Percentiles rank a stretch among this genome's conserved stretches.
Conservation (phyloP, 2,329 filamentous ascomycete genomes). For the Fusarium pseudograminearum region DNA sequence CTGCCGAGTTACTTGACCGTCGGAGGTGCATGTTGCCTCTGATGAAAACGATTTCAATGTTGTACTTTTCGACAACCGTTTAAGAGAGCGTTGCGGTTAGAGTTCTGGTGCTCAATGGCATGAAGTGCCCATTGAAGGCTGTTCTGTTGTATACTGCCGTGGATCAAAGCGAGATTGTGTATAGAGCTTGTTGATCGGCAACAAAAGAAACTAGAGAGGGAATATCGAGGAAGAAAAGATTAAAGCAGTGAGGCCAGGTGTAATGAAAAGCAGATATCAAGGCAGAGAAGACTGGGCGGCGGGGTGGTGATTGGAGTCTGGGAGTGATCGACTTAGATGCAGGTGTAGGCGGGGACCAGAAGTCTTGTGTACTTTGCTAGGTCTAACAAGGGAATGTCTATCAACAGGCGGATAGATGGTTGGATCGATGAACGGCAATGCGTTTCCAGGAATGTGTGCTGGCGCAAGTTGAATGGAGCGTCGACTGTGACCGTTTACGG, state of each 20-base stretch:
- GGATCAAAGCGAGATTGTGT: constrained; percentile 2
- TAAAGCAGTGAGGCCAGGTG: constrained; percentile 26
- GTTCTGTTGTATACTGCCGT: constrained; percentile 12
- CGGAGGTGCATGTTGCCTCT: constrained; percentile 44
- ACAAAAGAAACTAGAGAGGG: constrained; percentile 13
- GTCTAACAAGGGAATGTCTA: constrained; percentile 22
- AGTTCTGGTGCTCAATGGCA: constrained; percentile 34
- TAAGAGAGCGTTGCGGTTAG: constrained; percentile 11
- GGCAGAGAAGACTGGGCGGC: constrained; percentile 33
- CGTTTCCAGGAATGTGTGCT: constrained; percentile 33
- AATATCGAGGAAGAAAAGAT: constrained; percentile 22
- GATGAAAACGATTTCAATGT: constrained; percentile 8
- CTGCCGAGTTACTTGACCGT: constrained; percentile 45
- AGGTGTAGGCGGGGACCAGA: constrained; percentile 33
- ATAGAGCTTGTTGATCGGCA: constrained; percentile 13
- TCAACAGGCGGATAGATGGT: constrained; percentile 19
- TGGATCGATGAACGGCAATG: constrained; percentile 32
- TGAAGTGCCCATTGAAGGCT: constrained; percentile 36
- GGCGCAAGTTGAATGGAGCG: constrained; percentile 34
- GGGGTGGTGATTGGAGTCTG: constrained; percentile 26
- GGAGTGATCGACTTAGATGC: constrained; percentile 39
- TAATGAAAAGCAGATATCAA: constrained; percentile 28
- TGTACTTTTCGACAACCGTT: background rate
- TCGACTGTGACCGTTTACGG: constrained; percentile 21
- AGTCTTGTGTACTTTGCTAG: constrained; percentile 28